A percentile compares a stretch with the other conserved stretches of the same genome.
Evolutionary conservation across 176 grass and related monocot genomes (phyloP).

Genomic region (Cenchrus americanus): DNA sequence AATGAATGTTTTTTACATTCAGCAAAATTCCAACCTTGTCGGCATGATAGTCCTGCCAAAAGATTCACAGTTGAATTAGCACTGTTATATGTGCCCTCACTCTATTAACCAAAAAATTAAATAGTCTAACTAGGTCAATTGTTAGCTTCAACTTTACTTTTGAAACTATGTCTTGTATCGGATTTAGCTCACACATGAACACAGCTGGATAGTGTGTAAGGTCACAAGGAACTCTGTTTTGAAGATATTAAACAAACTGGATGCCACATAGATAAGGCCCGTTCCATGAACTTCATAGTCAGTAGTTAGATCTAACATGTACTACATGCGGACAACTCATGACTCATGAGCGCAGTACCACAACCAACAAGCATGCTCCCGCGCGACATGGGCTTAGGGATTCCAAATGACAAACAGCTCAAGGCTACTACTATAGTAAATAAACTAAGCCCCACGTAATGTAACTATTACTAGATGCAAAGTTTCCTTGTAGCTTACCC

Average conservation of each 20-base stretch:
- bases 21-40: slow-evolving; percentile 44
- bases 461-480: slow-evolving; percentile 15
- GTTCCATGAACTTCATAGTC: neutral
- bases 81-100: neutral
- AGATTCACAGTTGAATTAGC: neutral
- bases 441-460: neutral
- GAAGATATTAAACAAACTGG: neutral
- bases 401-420: slow-evolving; percentile 56
- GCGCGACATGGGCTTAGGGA: slow-evolving; percentile 38
- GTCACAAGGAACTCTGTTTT: neutral
- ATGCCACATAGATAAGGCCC: neutral
- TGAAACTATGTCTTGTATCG: neutral
- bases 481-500: neutral
- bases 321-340: neutral
- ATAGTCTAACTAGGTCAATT: neutral
- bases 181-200: neutral
- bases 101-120: neutral
- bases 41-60: slow-evolving; percentile 12
- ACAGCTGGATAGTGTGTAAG: neutral
- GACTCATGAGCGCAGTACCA: neutral
- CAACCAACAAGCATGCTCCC: neutral
- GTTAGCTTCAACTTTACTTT: too few species aligned
- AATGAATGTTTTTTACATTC: slow-evolving; percentile 24
- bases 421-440: slow-evolving; percentile 24
- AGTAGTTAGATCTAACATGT: neutral